Percentiles rank a stretch among this genome's conserved stretches.
Evolutionary conservation across 2,329 filamentous ascomycete genomes (phyloP).

Genomic region (Aureobasidium pullulans): DNA sequence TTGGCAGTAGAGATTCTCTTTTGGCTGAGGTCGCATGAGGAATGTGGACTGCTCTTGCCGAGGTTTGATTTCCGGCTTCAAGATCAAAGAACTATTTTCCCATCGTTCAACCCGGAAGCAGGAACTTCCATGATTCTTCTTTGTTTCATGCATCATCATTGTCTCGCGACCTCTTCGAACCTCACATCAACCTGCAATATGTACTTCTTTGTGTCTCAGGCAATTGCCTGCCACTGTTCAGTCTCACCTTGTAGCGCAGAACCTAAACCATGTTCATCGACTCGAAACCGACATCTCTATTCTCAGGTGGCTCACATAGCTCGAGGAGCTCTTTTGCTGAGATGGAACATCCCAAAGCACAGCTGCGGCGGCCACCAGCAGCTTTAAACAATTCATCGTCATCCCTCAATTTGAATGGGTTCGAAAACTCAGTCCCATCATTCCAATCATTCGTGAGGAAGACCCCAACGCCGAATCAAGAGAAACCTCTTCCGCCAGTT

Average conservation of each 20-base stretch:
- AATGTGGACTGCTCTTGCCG: not conserved
- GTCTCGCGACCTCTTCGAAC: not conserved
- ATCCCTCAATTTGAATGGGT: slow-evolving; percentile 15
- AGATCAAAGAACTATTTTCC: not conserved
- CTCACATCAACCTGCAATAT: not conserved
- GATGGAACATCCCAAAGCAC: slow-evolving; percentile 12
- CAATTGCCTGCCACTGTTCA: slow-evolving; percentile 1
- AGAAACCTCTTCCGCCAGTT: slow-evolving; percentile 27
- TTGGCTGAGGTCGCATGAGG: not conserved
- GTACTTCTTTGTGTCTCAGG: slow-evolving; percentile 12
- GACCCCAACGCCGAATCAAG: slow-evolving; percentile 22
- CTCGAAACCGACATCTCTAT: slow-evolving; percentile 18
- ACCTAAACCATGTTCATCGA: slow-evolving; percentile 20
- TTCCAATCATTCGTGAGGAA: slow-evolving; percentile 27
- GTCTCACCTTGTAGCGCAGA: not conserved
- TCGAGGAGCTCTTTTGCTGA: not conserved
- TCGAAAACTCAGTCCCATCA: slow-evolving; percentile 24
- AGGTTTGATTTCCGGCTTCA: not conserved
- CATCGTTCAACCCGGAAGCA: not conserved
- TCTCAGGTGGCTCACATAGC: not conserved
- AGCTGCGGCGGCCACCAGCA: slow-evolving; percentile 12
- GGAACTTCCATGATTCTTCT: not conserved
- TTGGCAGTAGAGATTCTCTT: not conserved
- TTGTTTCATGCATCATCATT: slow-evolving; percentile 1
- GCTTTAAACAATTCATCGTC: slow-evolving; percentile 7